Evolutionary conservation across 2,329 filamentous ascomycete genomes (phyloP), one percentile per base, ranked within the genome.

Genomic region (Leptographium wingfieldii): DNA sequence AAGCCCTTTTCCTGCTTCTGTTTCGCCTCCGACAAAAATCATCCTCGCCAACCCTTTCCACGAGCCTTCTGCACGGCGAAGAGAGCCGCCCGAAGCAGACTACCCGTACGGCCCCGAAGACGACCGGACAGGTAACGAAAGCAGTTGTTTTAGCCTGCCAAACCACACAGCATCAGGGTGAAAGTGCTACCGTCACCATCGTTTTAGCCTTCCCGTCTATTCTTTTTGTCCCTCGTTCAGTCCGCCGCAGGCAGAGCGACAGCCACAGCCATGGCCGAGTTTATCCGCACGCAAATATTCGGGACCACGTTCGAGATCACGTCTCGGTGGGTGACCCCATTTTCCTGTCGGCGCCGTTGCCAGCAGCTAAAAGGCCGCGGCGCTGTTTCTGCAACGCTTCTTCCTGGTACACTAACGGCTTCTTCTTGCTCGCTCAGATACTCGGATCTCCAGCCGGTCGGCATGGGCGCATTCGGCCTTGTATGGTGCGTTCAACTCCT

Each of bases 301-400:
- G 94, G 94, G 73, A 99, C 94, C 64, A 97, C 94, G 68, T 99
- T 99, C 73, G 94, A 99, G 84, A 97, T 97, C 77, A 99, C 94
- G 68, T 96, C 92, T 76, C 88, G 94, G 91, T 96, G 84, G 33
- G 52, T 43, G 57, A 49, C 25, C 2, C 1, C 25, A 6, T 43
- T 4, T 11, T 31, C 10, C 19, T 33, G 16, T 19, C 12, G 27
- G 6, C 3, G 11, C 14, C 51, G 14, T 14, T 9, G 27, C 27
- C 25, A 14, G 25, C 27, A 4, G 11, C 3, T 10, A 9, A 25
- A 35, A 25, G 51, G 14, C 51, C 51, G 16, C 6, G 29, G 38
- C 14, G 38, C 38, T 16, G 38, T 40, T 40, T 35, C 33, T 35
- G 5, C 33, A 9, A 35, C 33, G 33, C 33, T 35, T 35, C 33